Evolutionary conservation across 805 yeast genomes (phyloP).

Genomic region (Pichia gijzeniarum): DNA sequence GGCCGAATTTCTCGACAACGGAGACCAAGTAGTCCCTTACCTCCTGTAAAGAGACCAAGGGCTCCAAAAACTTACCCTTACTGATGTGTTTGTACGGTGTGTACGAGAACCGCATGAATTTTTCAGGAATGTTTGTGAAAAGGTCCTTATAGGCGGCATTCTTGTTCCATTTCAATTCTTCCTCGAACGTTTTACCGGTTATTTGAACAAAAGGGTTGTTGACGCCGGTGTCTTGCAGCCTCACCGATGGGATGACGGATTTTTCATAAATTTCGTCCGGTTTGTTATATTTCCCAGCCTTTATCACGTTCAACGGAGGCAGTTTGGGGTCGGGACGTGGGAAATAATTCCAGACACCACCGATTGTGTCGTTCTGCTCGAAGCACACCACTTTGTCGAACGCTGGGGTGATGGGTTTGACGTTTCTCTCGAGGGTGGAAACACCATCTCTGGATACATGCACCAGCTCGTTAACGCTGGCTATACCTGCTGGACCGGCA

Average conservation of each 20-base stretch:
- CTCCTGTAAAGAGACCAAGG: conserved; percentile 17
- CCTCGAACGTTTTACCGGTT: conserved; percentile 6
- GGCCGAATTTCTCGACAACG: conserved; percentile 18
- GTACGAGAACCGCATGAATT: conserved; percentile 36
- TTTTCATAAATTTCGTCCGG: conserved; percentile 17
- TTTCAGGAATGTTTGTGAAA: conserved; percentile 38
- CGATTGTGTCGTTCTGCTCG: conserved; percentile 34
- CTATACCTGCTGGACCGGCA: conserved; percentile 37
- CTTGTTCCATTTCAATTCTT: conserved; percentile 31
- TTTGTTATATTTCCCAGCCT: conserved; percentile 6
- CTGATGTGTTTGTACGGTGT: conserved; percentile 10
- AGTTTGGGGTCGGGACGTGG: conserved; percentile 19
- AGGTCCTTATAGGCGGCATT: conserved; percentile 35
- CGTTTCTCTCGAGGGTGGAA: conserved; percentile 10
- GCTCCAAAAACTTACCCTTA: conserved; percentile 9
- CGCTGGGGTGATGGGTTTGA: conserved; percentile 17
- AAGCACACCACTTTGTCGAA: conserved; percentile 33
- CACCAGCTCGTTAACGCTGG: conserved; percentile 29
- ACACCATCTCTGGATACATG: conserved; percentile 26
- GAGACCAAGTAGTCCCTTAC: conserved; percentile 12
- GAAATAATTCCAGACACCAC: conserved; percentile 35
- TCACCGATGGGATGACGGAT: conserved; percentile 8
- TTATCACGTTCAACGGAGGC: conserved; percentile 11
- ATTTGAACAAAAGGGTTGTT: conserved; percentile 28
- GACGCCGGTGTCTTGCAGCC: conserved; percentile 23